A percentile compares a stretch with the other conserved stretches of the same genome.
Conservation (phyloP, 2,329 filamentous ascomycete genomes). For the Penicillium sclerotigenum region DNA sequence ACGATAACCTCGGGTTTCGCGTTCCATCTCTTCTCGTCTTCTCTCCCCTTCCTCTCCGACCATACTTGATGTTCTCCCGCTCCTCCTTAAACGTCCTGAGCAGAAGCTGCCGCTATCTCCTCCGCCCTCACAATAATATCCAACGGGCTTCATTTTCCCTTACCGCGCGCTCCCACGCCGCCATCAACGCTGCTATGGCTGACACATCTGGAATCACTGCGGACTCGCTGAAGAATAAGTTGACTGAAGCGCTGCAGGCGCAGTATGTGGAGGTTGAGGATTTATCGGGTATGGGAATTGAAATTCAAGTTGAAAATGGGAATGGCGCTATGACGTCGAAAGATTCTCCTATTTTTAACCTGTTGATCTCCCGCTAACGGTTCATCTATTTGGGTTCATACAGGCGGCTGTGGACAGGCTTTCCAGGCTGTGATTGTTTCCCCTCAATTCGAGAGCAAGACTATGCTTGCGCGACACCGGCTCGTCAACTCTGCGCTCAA, state of each 20-base stretch:
- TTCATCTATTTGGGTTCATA: neutral
- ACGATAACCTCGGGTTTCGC: slow-evolving; percentile 12
- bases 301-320: neutral
- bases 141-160: slow-evolving; percentile 34
- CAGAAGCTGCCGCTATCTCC: slow-evolving; percentile 41
- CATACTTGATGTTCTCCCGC: slow-evolving; percentile 41
- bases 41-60: neutral
- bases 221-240: slow-evolving; percentile 63
- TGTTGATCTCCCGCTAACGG: slow-evolving; percentile 3
- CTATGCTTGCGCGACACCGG: slow-evolving; percentile 77
- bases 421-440: slow-evolving; percentile 70
- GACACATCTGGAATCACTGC: slow-evolving; percentile 66
- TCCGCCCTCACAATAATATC: slow-evolving; percentile 27
- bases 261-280: slow-evolving; percentile 84
- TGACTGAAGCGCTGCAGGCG: slow-evolving; percentile 68
- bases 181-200: slow-evolving; percentile 41
- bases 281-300: slow-evolving; percentile 69
- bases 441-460: slow-evolving; percentile 66
- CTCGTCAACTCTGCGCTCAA: slow-evolving; percentile 81
- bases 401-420: slow-evolving; percentile 69
- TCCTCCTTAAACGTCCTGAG: slow-evolving; percentile 32
- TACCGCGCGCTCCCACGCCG: slow-evolving; percentile 33
- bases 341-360: neutral
- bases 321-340: neutral
- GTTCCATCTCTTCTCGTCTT: neutral